These are phyloP conservation scores for Panus rudis DNA, from an alignment of 768 basidiomycete species.

Conservation along the genomic window DNA sequence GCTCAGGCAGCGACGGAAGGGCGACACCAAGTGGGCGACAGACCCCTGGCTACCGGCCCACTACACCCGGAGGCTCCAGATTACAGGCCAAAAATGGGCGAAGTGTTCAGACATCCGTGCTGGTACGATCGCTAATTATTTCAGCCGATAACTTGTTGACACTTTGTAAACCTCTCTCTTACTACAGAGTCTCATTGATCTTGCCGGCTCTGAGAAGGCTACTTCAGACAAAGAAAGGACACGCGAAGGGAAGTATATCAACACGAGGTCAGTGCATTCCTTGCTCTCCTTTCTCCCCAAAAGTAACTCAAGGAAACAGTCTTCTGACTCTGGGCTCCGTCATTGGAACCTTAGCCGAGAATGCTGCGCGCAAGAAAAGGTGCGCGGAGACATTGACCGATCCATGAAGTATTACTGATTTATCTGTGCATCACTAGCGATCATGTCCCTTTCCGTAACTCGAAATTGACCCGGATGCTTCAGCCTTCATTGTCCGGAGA, in stretches of 20 bases:
- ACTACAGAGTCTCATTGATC: slow-evolving; percentile 79
- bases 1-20: slow-evolving; percentile 38
- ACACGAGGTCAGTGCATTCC: slow-evolving; percentile 53
- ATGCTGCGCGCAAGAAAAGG: slow-evolving; percentile 69
- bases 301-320: slow-evolving; percentile 31
- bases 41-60: slow-evolving; percentile 47
- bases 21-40: slow-evolving; percentile 35
- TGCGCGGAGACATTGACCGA: no score
- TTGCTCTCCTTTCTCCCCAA: neutral
- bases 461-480: slow-evolving; percentile 88
- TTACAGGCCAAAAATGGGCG: slow-evolving; percentile 74
- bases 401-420: neutral
- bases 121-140: slow-evolving; percentile 34
- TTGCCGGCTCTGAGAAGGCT: slow-evolving; percentile 95
- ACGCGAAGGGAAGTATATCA: slow-evolving; percentile 96
- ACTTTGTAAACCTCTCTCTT: neutral
- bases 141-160: no score
- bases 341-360: slow-evolving; percentile 87
- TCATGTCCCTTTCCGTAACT: slow-evolving; percentile 93
- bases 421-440: slow-evolving; percentile 39
- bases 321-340: slow-evolving; percentile 89
- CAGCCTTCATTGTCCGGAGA: slow-evolving; percentile 95
- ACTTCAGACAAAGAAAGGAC: slow-evolving; percentile 94
- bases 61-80: slow-evolving; percentile 52
- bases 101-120: slow-evolving; percentile 70